Conservation (phyloP, 768 basidiomycete genomes). For the Mycena haematopus region DNA sequence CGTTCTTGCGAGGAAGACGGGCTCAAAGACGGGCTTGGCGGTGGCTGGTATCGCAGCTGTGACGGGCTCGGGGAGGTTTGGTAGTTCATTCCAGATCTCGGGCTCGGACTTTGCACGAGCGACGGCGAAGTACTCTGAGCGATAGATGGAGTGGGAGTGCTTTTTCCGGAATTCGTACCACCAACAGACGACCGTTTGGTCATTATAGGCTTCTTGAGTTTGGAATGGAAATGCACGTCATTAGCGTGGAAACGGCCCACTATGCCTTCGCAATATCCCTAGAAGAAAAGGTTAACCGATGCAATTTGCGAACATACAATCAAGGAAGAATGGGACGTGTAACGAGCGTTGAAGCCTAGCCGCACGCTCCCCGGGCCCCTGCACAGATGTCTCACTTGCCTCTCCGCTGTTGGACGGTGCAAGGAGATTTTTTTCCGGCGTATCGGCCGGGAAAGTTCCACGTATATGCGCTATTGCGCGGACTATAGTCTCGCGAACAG, state of each 20-base stretch:
- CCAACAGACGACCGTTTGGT: slow-evolving; percentile 64
- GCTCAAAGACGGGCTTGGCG: slow-evolving; percentile 28
- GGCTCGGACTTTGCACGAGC: slow-evolving; percentile 8
- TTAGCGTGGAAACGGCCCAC: slow-evolving; percentile 73
- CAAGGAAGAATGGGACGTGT: neutral
- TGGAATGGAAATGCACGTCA: slow-evolving; percentile 73
- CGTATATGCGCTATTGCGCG: neutral
- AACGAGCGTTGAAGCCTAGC: neutral
- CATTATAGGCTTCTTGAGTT: slow-evolving; percentile 82
- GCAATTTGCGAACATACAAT: neutral
- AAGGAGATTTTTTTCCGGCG: neutral
- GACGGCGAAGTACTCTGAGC: slow-evolving; percentile 15
- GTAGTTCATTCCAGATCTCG: slow-evolving; percentile 5
- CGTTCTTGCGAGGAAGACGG: slow-evolving; percentile 22
- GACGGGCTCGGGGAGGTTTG: slow-evolving; percentile 15
- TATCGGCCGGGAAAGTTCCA: neutral
- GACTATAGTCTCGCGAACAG: neutral
- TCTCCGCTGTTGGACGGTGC: neutral
- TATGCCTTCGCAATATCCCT: slow-evolving; percentile 91
- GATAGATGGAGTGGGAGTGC: slow-evolving; percentile 24
- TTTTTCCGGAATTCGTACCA: slow-evolving; percentile 26
- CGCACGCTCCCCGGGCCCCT: neutral
- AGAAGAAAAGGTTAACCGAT: slow-evolving; percentile 8
- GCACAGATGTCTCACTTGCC: neutral
- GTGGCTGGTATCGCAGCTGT: slow-evolving; percentile 19